phyloP scores from a whole-genome alignment of 208 protist genomes.

The Strigomonas galati region DNA sequence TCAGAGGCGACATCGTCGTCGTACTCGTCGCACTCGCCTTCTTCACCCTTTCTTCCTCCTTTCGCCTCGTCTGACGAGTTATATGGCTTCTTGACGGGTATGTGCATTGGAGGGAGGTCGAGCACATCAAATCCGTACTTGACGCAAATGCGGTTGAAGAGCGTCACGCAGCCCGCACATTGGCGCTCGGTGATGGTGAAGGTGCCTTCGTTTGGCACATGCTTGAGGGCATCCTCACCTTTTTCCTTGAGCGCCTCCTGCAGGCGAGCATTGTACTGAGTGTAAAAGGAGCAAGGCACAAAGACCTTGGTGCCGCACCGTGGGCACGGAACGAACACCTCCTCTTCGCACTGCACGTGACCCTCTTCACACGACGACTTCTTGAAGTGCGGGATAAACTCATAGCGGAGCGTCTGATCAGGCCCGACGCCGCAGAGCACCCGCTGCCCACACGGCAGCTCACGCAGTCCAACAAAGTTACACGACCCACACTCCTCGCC shows the following conservation, averaged over 20 bases:
- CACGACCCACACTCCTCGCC: conserved; percentile 70
- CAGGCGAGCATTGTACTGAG: conserved; percentile 19
- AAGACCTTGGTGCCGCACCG: conserved; percentile 60
- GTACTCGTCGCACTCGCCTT: conserved; percentile 18
- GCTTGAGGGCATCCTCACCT: conserved; percentile 7
- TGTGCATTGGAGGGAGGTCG: conserved; percentile 26
- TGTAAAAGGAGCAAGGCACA: conserved; percentile 52
- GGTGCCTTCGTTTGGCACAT: background rate
- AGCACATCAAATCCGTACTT: conserved; percentile 37
- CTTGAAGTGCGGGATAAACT: conserved; percentile 75
- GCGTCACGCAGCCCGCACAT: conserved; percentile 66
- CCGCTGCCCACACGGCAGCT: conserved; percentile 79
- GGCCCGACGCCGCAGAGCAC: conserved; percentile 62
- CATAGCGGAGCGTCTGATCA: conserved; percentile 38
- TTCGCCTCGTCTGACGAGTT: background rate
- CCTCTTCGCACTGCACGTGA: conserved; percentile 39
- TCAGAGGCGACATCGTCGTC: conserved; percentile 20
- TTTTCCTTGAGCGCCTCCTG: conserved; percentile 7
- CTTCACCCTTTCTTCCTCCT: too few relatives aligned
- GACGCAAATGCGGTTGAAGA: conserved; percentile 73
- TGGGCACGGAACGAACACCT: conserved; percentile 55
- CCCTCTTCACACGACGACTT: conserved; percentile 48
- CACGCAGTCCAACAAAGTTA: conserved; percentile 52
- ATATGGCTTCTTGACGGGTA: conserved; percentile 1
- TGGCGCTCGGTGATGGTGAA: conserved; percentile 48